Conservation (phyloP, 2,329 filamentous ascomycete species). For the Ceratocystis papillata region DNA sequence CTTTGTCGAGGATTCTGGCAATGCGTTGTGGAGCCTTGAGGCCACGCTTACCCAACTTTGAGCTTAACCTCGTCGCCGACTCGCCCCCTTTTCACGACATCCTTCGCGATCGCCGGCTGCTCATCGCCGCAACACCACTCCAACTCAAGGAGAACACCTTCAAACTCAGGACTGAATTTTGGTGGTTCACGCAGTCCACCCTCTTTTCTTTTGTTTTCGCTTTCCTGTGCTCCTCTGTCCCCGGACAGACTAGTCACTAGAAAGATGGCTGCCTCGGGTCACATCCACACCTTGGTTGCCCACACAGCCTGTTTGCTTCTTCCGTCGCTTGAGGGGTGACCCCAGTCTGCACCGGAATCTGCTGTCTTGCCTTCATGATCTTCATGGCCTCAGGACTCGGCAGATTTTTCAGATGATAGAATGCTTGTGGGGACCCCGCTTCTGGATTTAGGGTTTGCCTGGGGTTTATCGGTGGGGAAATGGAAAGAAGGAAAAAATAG, state of each 20-base stretch:
- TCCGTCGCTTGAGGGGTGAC: no score
- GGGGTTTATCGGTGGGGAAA: background rate
- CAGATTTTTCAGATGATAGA: background rate
- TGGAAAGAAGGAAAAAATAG: background rate
- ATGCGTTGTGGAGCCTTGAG: background rate
- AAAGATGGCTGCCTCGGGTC: no score
- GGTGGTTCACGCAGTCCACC: no score
- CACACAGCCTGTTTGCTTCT: no score
- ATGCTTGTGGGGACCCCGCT: no score
- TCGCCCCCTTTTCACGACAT: constrained; percentile 5
- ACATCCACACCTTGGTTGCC: no score
- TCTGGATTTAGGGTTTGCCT: background rate
- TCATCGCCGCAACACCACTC: background rate
- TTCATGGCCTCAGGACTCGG: no score
- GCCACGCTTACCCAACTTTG: background rate
- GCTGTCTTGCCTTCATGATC: no score
- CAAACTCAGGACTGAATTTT: background rate
- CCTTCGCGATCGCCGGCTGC: background rate
- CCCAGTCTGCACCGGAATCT: no score
- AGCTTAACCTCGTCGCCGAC: background rate
- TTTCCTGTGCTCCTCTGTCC: no score
- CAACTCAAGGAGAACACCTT: background rate
- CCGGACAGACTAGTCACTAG: no score
- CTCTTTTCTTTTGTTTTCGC: no score
- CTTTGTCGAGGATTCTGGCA: background rate